These are phyloP conservation scores for Penicillium paradoxum DNA, from an alignment of 495 filamentous ascomycete species.

Conservation along the genomic window DNA sequence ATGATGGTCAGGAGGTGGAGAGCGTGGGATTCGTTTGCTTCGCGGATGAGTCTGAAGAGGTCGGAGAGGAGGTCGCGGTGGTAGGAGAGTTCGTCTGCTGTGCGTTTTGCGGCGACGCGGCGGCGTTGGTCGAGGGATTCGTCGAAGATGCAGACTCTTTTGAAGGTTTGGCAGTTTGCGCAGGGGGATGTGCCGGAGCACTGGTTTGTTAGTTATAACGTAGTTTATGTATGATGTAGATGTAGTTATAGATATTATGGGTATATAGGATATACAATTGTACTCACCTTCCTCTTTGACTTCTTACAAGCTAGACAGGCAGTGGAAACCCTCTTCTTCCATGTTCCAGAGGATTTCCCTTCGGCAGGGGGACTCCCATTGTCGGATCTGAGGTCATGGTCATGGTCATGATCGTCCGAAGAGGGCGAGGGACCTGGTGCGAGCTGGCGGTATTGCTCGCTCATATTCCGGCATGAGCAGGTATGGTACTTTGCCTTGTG, in stretches of 20 bases:
- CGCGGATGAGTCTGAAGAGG: slow-evolving; percentile 36
- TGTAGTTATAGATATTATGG: background rate
- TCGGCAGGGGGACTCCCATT: slow-evolving; percentile 11
- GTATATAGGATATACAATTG: background rate
- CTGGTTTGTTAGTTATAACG: slow-evolving; percentile 9
- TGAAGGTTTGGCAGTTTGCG: slow-evolving; percentile 39
- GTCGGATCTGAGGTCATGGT: slow-evolving; percentile 9
- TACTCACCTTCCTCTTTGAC: slow-evolving; percentile 41
- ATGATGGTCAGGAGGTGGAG: slow-evolving; percentile 33
- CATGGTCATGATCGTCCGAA: slow-evolving; percentile 9
- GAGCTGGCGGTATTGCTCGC: slow-evolving; percentile 23
- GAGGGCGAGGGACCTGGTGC: slow-evolving; percentile 29
- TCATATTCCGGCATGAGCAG: slow-evolving; percentile 20
- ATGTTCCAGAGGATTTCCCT: slow-evolving; percentile 2
- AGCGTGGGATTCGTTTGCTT: slow-evolving; percentile 27
- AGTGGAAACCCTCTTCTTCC: slow-evolving; percentile 45
- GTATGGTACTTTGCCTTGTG: no score
- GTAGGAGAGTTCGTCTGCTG: slow-evolving; percentile 41
- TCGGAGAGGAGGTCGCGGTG: slow-evolving; percentile 41
- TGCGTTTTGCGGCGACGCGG: slow-evolving; percentile 46
- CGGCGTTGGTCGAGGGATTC: slow-evolving; percentile 45
- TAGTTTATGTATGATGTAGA: background rate
- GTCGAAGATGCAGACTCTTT: slow-evolving; percentile 41
- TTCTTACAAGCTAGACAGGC: slow-evolving; percentile 46
- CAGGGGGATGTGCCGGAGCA: slow-evolving; percentile 42